phyloP scores from a whole-genome alignment of 1,139 yeast genomes.

The Debaryomyces fabryi region DNA sequence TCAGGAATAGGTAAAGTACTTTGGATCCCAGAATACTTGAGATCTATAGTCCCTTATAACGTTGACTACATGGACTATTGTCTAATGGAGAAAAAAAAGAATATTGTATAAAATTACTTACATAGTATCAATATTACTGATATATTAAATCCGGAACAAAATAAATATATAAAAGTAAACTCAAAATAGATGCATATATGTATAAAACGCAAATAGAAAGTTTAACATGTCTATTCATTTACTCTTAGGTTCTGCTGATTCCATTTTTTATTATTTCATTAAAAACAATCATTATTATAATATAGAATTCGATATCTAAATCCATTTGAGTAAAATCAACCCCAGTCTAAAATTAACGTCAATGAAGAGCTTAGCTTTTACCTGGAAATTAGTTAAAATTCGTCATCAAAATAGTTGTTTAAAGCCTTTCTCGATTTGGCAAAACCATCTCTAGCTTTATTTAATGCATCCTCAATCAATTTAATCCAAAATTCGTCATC shows the following conservation, averaged over 20 bases:
- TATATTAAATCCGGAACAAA: background rate
- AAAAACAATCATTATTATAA: background rate
- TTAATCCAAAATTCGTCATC: conserved; percentile 50
- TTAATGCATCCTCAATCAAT: conserved; percentile 57
- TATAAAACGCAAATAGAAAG: background rate
- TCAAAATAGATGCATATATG: background rate
- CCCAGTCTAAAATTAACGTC: background rate
- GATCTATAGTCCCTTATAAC: conserved; percentile 26
- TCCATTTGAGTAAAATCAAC: background rate
- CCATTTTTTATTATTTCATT: background rate
- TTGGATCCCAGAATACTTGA: conserved; percentile 42
- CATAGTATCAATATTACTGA: background rate
- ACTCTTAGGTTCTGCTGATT: background rate
- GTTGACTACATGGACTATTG: conserved; percentile 52
- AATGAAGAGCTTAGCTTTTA: background rate
- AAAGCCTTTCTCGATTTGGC: conserved; percentile 57
- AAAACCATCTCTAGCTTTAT: conserved; percentile 60
- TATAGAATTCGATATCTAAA: background rate
- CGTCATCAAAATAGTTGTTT: conserved; percentile 59
- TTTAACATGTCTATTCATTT: background rate
- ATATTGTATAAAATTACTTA: background rate
- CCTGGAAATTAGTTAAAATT: conserved; percentile 27
- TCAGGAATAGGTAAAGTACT: conserved; percentile 49
- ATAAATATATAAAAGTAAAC: background rate
- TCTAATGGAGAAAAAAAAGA: conserved; percentile 27